Evolutionary conservation across 2,329 filamentous ascomycete species (phyloP).

Genomic region (Corynespora cassiicola): DNA sequence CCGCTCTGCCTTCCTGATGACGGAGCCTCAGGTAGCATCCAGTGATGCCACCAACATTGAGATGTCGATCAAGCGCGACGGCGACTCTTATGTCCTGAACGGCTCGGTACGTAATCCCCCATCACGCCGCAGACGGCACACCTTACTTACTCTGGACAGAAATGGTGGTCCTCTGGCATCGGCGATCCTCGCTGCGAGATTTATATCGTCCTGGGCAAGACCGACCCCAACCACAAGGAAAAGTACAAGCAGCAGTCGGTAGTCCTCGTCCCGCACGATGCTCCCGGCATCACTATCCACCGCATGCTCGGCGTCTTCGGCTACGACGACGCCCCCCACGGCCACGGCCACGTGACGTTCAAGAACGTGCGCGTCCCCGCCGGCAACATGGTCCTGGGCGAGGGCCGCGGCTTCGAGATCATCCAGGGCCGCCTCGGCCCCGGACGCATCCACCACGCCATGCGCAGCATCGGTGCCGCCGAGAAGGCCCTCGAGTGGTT

Average conservation of each 20-base stretch:
- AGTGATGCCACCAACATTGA: conserved; percentile 94
- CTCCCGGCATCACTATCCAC: conserved; percentile 88
- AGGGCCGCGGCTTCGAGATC: conserved; percentile 95
- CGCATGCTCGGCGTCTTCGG: conserved; percentile 94
- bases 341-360: conserved; percentile 92
- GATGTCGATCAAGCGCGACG: conserved; percentile 81
- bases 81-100: conserved; percentile 89
- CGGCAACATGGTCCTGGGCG: conserved; percentile 85
- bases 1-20: conserved; percentile 91
- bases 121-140: neutral
- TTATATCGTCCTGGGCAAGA: conserved; percentile 98
- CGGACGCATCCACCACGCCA: conserved; percentile 96
- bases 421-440: conserved; percentile 96
- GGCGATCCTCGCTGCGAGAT: conserved; percentile 91
- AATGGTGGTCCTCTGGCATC: conserved; percentile 99
- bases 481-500: conserved; percentile 95
- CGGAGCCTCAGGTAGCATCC: conserved; percentile 85
- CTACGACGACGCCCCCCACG: conserved; percentile 97
- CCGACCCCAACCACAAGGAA: conserved; percentile 75
- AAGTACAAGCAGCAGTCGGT: conserved; percentile 93
- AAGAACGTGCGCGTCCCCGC: conserved; percentile 87
- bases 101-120: conserved; percentile 66
- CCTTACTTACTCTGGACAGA: conserved; percentile 57
- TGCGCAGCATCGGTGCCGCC: conserved; percentile 90
- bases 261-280: conserved; percentile 80